Conservation (phyloP, 202 grass and related monocot species). For the Schoenoplectus triqueter region DNA sequence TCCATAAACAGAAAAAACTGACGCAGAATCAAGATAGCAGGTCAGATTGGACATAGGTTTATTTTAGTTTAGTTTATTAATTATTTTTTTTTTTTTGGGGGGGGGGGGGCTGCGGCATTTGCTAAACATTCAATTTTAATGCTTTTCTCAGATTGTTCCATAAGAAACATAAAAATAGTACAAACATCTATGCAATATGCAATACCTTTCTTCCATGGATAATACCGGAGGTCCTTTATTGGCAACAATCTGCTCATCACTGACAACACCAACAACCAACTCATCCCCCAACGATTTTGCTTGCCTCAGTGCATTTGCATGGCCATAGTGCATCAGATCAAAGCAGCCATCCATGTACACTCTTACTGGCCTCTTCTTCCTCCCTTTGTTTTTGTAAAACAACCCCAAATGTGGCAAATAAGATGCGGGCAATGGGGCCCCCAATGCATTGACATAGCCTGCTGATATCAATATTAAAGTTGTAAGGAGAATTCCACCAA, state of each 20-base stretch:
- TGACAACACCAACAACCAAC: conserved; percentile 80
- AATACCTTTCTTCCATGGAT: conserved; percentile 93
- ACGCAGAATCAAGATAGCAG: too few species aligned
- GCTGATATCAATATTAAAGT: conserved; percentile 70
- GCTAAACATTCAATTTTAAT: conserved; percentile 21
- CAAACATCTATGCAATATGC: background rate
- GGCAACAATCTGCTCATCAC: conserved; percentile 88
- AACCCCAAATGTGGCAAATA: conserved; percentile 74
- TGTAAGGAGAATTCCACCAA: conserved; percentile 82
- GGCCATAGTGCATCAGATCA: conserved; percentile 91
- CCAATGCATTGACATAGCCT: conserved; percentile 76
- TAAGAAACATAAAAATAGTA: conserved; percentile 9
- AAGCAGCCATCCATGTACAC: conserved; percentile 97
- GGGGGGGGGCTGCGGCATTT: too few species aligned
- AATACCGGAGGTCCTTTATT: conserved; percentile 91
- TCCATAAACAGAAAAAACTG: too few species aligned
- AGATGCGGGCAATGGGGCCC: conserved; percentile 63
- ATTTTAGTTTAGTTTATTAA: too few species aligned
- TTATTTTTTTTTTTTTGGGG: too few species aligned
- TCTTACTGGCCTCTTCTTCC: conserved; percentile 64
- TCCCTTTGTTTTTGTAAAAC: conserved; percentile 58
- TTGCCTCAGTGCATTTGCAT: conserved; percentile 86
- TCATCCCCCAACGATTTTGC: conserved; percentile 80
- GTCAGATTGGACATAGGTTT: too few species aligned
- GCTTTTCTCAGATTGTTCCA: background rate